Evolutionary conservation across 2,329 filamentous ascomycete genomes (phyloP).

Genomic region (Sclerotinia nivalis): DNA sequence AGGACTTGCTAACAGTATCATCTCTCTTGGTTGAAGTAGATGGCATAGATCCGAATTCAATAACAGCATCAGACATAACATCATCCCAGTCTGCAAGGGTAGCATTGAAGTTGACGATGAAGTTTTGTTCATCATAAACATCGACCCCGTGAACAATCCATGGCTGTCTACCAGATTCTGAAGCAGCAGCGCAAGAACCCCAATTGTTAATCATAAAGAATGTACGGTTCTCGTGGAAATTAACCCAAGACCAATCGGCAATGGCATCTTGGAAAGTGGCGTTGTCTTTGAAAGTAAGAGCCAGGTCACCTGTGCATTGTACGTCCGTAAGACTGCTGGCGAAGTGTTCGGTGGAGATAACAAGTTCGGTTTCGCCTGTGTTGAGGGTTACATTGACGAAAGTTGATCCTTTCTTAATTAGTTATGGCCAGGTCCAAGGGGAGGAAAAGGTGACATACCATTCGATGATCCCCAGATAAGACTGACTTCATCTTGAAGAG

Average conservation of each 20-base stretch:
- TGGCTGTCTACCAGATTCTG: conserved; percentile 21
- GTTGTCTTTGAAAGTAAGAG: conserved; percentile 18
- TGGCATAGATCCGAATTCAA: conserved; percentile 14
- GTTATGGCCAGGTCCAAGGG: background rate
- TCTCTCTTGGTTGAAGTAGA: conserved; percentile 6
- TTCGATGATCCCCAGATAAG: conserved; percentile 21
- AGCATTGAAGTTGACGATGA: conserved; percentile 24
- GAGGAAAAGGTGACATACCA: background rate
- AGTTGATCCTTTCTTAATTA: conserved; percentile 15
- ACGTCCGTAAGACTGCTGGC: conserved; percentile 11
- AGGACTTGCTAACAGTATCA: background rate
- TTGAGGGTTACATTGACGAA: conserved; percentile 25
- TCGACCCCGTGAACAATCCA: conserved; percentile 21
- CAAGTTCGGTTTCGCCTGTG: conserved; percentile 20
- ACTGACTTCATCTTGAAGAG: conserved; percentile 21
- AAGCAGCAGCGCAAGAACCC: conserved; percentile 9
- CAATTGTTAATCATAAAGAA: conserved; percentile 25
- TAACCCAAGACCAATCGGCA: conserved; percentile 24
- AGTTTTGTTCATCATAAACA: conserved; percentile 20
- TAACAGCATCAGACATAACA: conserved; percentile 14
- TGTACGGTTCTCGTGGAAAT: conserved; percentile 21
- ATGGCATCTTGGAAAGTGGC: conserved; percentile 21
- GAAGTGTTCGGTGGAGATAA: conserved; percentile 23
- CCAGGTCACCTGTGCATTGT: conserved; percentile 13
- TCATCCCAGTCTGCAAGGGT: conserved; percentile 21